Percentiles rank a stretch among this genome's conserved stretches.
Evolutionary conservation across 768 basidiomycete species (phyloP).

Genomic region (Hortiboletus flavorubellus): DNA sequence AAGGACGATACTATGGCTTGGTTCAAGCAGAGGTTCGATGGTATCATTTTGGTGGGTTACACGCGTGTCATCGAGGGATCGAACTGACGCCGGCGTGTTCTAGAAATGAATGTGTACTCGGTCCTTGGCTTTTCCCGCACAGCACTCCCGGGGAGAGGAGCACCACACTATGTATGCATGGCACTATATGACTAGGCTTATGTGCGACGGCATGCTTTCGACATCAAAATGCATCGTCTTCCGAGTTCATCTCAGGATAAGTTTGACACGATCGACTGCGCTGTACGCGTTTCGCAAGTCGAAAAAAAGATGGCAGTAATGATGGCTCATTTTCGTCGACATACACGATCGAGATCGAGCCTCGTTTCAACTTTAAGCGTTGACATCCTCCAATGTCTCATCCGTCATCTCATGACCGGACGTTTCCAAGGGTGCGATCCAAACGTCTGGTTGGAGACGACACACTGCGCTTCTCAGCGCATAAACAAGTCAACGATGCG

Average conservation of each 20-base stretch:
- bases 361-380: not conserved
- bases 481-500: not conserved
- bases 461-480: no score
- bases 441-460: no score
- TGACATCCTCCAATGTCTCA: not conserved
- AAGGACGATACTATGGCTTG: slow-evolving; percentile 96
- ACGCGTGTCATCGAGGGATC: not conserved
- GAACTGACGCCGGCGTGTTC: not conserved
- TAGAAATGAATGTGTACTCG: slow-evolving; percentile 27
- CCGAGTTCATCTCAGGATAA: not conserved
- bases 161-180: slow-evolving; percentile 19
- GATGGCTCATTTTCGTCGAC: not conserved
- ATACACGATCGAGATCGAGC: not conserved
- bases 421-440: no score
- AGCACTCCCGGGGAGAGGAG: slow-evolving; percentile 1
- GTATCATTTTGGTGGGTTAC: slow-evolving; percentile 83
- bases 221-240: slow-evolving; percentile 21
- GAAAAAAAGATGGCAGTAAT: not conserved
- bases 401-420: not conserved
- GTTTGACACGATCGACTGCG: not conserved
- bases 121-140: not conserved
- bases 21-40: slow-evolving; percentile 99
- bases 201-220: slow-evolving; percentile 23
- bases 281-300: not conserved
- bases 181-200: slow-evolving; percentile 25